Base-by-base conservation (phyloP, 2,329 filamentous ascomycete genomes). In the Fusarium sterilihyphosum region DNA sequence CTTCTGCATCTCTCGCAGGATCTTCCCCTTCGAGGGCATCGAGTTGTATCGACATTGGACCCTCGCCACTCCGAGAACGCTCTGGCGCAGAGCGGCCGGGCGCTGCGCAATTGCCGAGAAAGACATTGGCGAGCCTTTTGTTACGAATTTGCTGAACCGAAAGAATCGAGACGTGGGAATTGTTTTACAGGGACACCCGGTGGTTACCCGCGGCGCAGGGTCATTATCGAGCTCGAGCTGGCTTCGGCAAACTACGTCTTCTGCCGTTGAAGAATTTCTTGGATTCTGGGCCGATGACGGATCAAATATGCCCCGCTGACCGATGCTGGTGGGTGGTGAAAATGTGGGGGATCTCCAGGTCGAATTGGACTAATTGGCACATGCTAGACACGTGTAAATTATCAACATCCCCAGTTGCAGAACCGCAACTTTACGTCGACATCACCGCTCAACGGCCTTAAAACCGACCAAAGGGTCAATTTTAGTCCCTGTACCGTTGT, bases 1-100 rank as follows among this genome's bases (percentile, higher is more conserved):
- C 37, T 77, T 78, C 20, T 79, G 71, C 65, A 81, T 71, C 49
- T 82, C 81, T 16, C 81, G 79, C 26, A 76, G n/a, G 44, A 81
- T 77, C 33, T 65, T 70, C 43, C 61, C 76, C 41, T 58, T 74
- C 1, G 78, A 77, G n/a, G 77, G 78, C 67, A 78, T 72, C 9
- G 79, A 71, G 24, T 74, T 71, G 41, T 80, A 75, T 31, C 81
- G 80, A 18, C 76, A 75, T 53, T 79, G 78, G 13, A 74, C 41
- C 40, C 61, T 66, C 59, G 74, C 59, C 29, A 75, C 76, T 33
- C 73, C 72, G 29, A 76, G 65, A 37, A 78, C 57, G 46, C 65
- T 71, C 57, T 33, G 70, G 37, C 73, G 70, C 62, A 79, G 62
- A 46, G 70, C 67, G 61, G 73, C 67, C 16, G 74, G 65, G 41